These are phyloP conservation scores for Amanita rubescens DNA, from an alignment of 768 basidiomycete species.

Conservation along the genomic window DNA sequence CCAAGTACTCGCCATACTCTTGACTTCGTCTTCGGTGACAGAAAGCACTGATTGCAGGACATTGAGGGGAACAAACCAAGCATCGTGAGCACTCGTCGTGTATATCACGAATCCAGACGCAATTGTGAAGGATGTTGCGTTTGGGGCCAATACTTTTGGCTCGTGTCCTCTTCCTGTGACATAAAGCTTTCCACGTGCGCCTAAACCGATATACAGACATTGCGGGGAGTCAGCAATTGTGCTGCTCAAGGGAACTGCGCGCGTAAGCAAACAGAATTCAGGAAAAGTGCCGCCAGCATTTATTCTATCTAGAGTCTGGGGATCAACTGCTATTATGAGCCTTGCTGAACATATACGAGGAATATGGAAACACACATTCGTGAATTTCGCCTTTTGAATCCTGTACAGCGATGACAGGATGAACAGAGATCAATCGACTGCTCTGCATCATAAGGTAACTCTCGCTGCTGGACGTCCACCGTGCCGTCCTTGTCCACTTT, in stretches of 20 bases:
- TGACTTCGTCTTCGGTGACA: conserved; percentile 21
- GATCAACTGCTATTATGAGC: conserved; percentile 12
- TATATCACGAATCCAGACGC: conserved; percentile 76
- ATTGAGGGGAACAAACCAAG: conserved; percentile 58
- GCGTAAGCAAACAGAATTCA: conserved; percentile 50
- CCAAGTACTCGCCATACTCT: conserved; percentile 34
- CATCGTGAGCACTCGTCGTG: conserved; percentile 78
- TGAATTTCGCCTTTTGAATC: conserved; percentile 39
- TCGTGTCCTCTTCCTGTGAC: conserved; percentile 27
- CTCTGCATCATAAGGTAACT: conserved; percentile 29
- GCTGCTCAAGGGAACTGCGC: conserved; percentile 21
- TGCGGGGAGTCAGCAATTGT: conserved; percentile 5
- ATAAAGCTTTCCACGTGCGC: conserved; percentile 59
- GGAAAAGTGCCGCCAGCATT: conserved; percentile 35
- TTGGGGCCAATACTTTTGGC: conserved; percentile 35
- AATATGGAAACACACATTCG: conserved; percentile 26
- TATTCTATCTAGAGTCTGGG: conserved; percentile 6
- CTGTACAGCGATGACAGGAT: conserved; percentile 29
- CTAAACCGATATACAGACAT: conserved; percentile 55
- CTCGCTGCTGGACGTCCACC: conserved; percentile 11
- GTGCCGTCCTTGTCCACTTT: conserved; percentile 16
- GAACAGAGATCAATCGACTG: conserved; percentile 37
- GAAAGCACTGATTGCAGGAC: conserved; percentile 19
- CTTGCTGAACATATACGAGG: neutral
- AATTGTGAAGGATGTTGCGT: conserved; percentile 65